Evolutionary conservation across 495 filamentous ascomycete species (phyloP), one percentile per base, ranked within the genome.

Genomic region (Xylaria sp.): DNA sequence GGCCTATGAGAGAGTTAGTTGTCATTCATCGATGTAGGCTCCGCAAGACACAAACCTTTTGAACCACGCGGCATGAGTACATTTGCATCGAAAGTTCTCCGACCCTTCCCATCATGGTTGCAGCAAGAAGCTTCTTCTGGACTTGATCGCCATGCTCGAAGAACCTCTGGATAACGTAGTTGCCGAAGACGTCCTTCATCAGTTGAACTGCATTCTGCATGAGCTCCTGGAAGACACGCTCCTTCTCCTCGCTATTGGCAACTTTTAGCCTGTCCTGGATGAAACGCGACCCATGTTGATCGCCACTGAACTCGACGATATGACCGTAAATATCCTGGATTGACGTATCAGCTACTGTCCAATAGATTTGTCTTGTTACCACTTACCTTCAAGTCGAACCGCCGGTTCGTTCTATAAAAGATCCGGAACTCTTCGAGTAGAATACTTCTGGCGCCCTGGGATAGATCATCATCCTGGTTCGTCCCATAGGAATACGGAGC

Each of bases 111-210:
- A 93, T 93, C 94, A 99, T 98, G 74, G 91, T 87, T 62, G 89
- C 88, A 5, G 93, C 95, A 52, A 99, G 79, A 3, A 91, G 85
- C 79, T 92, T 94, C 82, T 99, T 99, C 79, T 98, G 97, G 8
- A 89, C 85, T 78, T 97, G 95, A 72, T 94, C 97, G 40, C 97
- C 97, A 76, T 98, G 94, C 81, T 98, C 95, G 73, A 98, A 98
- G 72, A 98, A 90, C 78, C 98, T 98, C 76, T 99, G 96, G 29
- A 98, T 96, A 44, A 99, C 96, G 77, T 98, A 99, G 80, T 99
- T 99, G 21, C 96, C 96, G 77, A 97, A 98, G 17, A 98, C 91
- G 77, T 98, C 97, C 14, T 91, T 95, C 94, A 97, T 98, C 52
- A 98, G 83, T 77, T 95, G 94, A 46, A 97, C 74, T 11, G 90